Percentiles rank a stretch among this genome's conserved stretches.
These are phyloP conservation scores for Fraxinus angustifolia DNA, from an alignment of 305 asterid species.

Conservation along the genomic window DNA sequence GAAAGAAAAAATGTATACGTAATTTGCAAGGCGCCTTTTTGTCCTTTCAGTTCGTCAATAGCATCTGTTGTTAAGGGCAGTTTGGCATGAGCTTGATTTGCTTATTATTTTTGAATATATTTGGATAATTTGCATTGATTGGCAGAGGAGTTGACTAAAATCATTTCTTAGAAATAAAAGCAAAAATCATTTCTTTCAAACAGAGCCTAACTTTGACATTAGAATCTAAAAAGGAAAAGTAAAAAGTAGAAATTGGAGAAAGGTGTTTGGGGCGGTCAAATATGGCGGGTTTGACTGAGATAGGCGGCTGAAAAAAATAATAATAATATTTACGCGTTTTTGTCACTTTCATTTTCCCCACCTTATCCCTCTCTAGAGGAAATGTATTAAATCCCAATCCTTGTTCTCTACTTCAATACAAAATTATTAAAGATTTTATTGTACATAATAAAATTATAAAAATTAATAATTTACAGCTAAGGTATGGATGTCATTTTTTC, in stretches of 20 bases:
- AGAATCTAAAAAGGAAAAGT: conserved; percentile 4
- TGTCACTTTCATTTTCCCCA: conserved; percentile 7
- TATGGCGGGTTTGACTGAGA: conserved; percentile 40
- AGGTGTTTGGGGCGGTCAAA: conserved; percentile 27
- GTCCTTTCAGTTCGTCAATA: background rate
- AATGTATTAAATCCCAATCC: no score
- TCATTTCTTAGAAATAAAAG: no score
- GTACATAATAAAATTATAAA: no score
- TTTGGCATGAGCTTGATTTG: conserved; percentile 1
- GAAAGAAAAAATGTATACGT: conserved; percentile 31
- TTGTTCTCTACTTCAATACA: no score
- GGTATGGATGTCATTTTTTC: no score
- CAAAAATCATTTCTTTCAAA: background rate
- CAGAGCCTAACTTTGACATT: conserved; percentile 13
- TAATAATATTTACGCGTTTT: conserved; percentile 6
- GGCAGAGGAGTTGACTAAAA: no score
- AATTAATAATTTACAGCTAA: no score
- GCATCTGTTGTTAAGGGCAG: background rate
- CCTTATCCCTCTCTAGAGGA: background rate
- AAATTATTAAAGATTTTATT: no score
- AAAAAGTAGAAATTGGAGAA: background rate
- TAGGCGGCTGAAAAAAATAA: conserved; percentile 28
- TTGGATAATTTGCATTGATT: no score
- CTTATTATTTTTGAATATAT: no score
- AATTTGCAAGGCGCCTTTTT: background rate